Evolutionary conservation across 2,329 filamentous ascomycete species (phyloP), one percentile per base, ranked within the genome.

Genomic region (Exophiala viscosa): DNA sequence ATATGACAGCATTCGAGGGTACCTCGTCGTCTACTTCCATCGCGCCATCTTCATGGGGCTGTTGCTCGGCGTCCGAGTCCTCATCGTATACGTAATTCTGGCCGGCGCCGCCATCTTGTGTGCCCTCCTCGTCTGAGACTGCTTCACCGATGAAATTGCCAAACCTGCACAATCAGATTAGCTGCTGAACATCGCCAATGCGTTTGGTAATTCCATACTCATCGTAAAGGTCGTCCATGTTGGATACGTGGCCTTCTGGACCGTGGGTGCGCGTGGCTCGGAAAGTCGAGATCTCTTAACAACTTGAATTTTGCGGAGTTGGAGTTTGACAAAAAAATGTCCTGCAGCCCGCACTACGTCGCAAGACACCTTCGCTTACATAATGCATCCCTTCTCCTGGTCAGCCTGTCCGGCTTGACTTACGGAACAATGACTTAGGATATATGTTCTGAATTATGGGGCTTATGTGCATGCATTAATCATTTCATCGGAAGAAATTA

Each of bases 131-230:
- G 52, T 89, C 93, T 70, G 87, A 87, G 69, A 85, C 86, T 66
- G 89, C 89, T 73, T 96, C 93, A 67, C 93, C 93, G 69, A 97
- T 96, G 74, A 93, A 97, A 76, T 97, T 97, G 67, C 92, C 92
- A 75, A 97, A 97, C 78, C 90, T 95, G 62, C 20, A 46, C 10
- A 28, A 38, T 42, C 58, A 8, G 7, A 17, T 49, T 35, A 55
- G 36, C 9, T 11, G 28, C 11, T 13, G 34, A 1, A 36, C 5
- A 5, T 13, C 5, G 11, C 5, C 34, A 6, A 15, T 36, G 34
- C 2, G 11, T 13, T 10, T 13, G 34, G 11, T 3, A 10, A 23
- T 18, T 47, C 57, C 62, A 61, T 76, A 95, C 89, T 97, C 92
- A 76, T 97, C 92, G 71, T 97, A 96, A 64, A 96, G 54, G 50